Evolutionary conservation across 2,329 filamentous ascomycete species (phyloP).

Genomic region (Talaromyces sp.): DNA sequence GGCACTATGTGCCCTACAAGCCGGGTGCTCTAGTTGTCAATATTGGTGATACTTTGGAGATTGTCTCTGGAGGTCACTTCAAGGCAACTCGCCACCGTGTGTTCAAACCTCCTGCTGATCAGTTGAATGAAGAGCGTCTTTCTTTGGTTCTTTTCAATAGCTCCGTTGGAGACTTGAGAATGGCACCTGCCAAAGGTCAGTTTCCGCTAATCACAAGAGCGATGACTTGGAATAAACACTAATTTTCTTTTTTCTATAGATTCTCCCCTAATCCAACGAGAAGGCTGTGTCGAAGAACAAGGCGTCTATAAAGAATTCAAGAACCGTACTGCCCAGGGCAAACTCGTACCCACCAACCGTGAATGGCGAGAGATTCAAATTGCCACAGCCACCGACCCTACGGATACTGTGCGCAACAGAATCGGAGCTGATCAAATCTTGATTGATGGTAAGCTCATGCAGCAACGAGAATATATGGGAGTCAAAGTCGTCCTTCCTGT

Average conservation of each 20-base stretch:
- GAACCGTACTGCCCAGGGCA: slow-evolving; percentile 38
- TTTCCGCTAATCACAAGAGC: not conserved
- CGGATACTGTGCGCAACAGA: slow-evolving; percentile 40
- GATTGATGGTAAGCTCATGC: slow-evolving; percentile 46
- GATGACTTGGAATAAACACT: too few species aligned
- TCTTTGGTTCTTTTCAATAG: slow-evolving; percentile 48
- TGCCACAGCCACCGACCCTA: slow-evolving; percentile 42
- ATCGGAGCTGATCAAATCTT: slow-evolving; percentile 44
- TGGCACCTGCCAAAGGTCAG: slow-evolving; percentile 36
- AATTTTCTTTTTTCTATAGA: slow-evolving; percentile 19
- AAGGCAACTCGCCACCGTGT: slow-evolving; percentile 47
- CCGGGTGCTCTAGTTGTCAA: slow-evolving; percentile 50
- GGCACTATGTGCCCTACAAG: slow-evolving; percentile 47
- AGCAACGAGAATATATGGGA: slow-evolving; percentile 48
- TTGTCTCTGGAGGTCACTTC: slow-evolving; percentile 48
- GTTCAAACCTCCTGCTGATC: slow-evolving; percentile 41
- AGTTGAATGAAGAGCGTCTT: slow-evolving; percentile 37
- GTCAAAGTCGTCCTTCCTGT: slow-evolving; percentile 46
- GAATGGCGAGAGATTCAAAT: slow-evolving; percentile 53
- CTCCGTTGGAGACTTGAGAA: slow-evolving; percentile 43
- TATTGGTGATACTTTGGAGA: slow-evolving; percentile 46
- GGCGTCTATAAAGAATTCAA: slow-evolving; percentile 49
- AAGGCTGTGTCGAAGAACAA: slow-evolving; percentile 42
- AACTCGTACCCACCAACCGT: slow-evolving; percentile 45
- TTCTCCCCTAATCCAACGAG: slow-evolving; percentile 39